Conservation (phyloP, 2,329 filamentous ascomycete species). For the Scytalidium sp. region DNA sequence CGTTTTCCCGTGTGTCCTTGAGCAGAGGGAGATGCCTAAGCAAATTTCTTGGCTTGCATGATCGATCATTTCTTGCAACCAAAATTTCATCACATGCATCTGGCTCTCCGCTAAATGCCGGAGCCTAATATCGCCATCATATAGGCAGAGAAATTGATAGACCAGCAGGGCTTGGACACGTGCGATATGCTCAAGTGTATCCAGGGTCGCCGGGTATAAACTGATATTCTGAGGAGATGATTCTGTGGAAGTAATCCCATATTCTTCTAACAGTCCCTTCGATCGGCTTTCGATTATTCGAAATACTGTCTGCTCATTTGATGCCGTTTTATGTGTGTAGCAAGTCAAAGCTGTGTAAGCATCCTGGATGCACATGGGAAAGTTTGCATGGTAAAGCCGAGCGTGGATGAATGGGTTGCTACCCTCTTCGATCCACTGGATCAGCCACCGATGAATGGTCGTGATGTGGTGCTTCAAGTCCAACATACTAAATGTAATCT, state of each 20-base stretch:
- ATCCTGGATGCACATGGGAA: conserved; percentile 25
- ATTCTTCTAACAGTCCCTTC: conserved; percentile 9
- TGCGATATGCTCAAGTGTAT: conserved; percentile 9
- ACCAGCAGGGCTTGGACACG: conserved; percentile 21
- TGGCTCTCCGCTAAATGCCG: conserved; percentile 20
- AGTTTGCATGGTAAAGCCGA: conserved; percentile 20
- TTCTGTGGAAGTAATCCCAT: background rate
- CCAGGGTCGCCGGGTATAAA: background rate
- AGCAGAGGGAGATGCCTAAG: conserved; percentile 5
- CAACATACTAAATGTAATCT: background rate
- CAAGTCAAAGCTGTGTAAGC: conserved; percentile 24
- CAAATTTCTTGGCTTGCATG: conserved; percentile 1
- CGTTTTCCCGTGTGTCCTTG: conserved; percentile 1
- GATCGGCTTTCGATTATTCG: conserved; percentile 21
- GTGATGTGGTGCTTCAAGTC: conserved; percentile 26
- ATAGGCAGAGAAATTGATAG: conserved; percentile 25
- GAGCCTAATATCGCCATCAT: conserved; percentile 24
- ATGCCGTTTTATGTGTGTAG: conserved; percentile 23
- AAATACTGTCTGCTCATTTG: conserved; percentile 21
- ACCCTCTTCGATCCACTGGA: conserved; percentile 21
- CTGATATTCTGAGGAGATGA: background rate
- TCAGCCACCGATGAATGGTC: conserved; percentile 16
- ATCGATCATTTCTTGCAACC: conserved; percentile 15
- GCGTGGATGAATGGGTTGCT: conserved; percentile 27
- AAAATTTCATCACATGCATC: conserved; percentile 16